Evolutionary conservation across 495 filamentous ascomycete species (phyloP).

Genomic region (Penicillium psychrofluorescens): DNA sequence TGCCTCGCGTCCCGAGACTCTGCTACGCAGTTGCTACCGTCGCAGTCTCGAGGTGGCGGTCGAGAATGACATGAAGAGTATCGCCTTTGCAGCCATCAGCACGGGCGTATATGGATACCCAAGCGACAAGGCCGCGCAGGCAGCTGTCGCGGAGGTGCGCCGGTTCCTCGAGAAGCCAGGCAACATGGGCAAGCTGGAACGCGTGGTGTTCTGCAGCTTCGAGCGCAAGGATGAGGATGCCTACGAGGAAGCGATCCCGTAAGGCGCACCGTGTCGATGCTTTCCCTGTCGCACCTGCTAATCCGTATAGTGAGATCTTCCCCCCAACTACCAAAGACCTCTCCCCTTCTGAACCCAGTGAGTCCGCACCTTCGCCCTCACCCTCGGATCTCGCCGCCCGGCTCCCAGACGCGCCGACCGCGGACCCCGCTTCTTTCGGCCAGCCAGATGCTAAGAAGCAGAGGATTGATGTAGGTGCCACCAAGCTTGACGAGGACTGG

Average conservation of each 20-base stretch:
- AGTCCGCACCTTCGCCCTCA: slow-evolving; percentile 10
- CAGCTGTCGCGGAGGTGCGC: slow-evolving; percentile 62
- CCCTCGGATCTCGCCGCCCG: slow-evolving; percentile 14
- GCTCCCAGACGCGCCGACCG: slow-evolving; percentile 23
- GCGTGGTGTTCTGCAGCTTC: slow-evolving; percentile 77
- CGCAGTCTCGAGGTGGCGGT: slow-evolving; percentile 67
- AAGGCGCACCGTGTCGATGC: slow-evolving; percentile 19
- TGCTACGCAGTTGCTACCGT: slow-evolving; percentile 66
- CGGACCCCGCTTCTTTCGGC: slow-evolving; percentile 14
- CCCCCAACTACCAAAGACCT: slow-evolving; percentile 2
- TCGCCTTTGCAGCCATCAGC: slow-evolving; percentile 79
- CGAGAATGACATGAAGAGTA: slow-evolving; percentile 52
- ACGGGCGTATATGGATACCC: slow-evolving; percentile 92
- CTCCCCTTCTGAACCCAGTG: slow-evolving; percentile 22
- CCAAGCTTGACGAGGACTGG: too few relatives aligned
- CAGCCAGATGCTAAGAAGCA: slow-evolving; percentile 25
- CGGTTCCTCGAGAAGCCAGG: slow-evolving; percentile 56
- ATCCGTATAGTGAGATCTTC: neutral
- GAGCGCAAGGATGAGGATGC: slow-evolving; percentile 65
- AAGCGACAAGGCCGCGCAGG: slow-evolving; percentile 56
- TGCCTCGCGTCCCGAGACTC: slow-evolving; percentile 28
- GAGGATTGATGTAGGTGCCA: slow-evolving; percentile 2
- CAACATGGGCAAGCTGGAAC: slow-evolving; percentile 50
- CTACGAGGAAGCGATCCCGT: slow-evolving; percentile 68
- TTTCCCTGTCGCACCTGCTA: neutral